Percentiles rank a stretch among this genome's conserved stretches.
These are phyloP conservation scores for Flaveria sonorensis DNA, from an alignment of 129 eudicot genomes.

Conservation along the genomic window DNA sequence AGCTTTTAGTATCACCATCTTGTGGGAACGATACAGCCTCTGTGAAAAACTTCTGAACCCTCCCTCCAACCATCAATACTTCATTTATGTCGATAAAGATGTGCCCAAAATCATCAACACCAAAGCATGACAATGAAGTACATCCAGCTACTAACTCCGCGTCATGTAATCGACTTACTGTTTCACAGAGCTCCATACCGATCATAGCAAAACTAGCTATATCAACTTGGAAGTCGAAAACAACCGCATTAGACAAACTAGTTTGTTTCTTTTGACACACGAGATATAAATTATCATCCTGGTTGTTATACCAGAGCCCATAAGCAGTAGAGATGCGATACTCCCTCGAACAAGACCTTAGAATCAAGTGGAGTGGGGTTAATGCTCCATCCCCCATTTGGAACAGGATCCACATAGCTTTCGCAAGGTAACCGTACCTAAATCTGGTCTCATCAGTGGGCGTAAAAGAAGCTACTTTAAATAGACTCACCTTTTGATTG, in stretches of 20 bases:
- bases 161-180: slow-evolving; percentile 43
- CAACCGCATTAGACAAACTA: slow-evolving; percentile 13
- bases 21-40: slow-evolving; percentile 22
- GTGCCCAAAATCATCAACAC: slow-evolving; percentile 58
- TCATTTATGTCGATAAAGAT: slow-evolving; percentile 51
- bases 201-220: slow-evolving; percentile 34
- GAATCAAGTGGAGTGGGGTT: slow-evolving; percentile 40
- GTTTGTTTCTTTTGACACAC: slow-evolving; percentile 42
- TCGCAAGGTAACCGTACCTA: slow-evolving; percentile 47
- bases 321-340: slow-evolving; percentile 46
- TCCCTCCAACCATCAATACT: slow-evolving; percentile 42
- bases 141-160: slow-evolving; percentile 51
- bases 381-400: slow-evolving; percentile 45
- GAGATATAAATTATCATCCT: slow-evolving; percentile 50
- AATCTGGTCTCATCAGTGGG: slow-evolving; percentile 26
- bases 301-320: slow-evolving; percentile 69
- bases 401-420: slow-evolving; percentile 49
- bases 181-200: slow-evolving; percentile 69
- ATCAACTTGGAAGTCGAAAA: slow-evolving; percentile 17
- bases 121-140: slow-evolving; percentile 47
- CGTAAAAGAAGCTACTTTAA: slow-evolving; percentile 40
- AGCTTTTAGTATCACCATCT: slow-evolving; percentile 11
- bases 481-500: slow-evolving; percentile 50
- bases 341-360: slow-evolving; percentile 38
- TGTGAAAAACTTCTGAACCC: slow-evolving; percentile 34